Conservation (phyloP, 805 yeast species). For the Starmerella lactis-condensi region DNA sequence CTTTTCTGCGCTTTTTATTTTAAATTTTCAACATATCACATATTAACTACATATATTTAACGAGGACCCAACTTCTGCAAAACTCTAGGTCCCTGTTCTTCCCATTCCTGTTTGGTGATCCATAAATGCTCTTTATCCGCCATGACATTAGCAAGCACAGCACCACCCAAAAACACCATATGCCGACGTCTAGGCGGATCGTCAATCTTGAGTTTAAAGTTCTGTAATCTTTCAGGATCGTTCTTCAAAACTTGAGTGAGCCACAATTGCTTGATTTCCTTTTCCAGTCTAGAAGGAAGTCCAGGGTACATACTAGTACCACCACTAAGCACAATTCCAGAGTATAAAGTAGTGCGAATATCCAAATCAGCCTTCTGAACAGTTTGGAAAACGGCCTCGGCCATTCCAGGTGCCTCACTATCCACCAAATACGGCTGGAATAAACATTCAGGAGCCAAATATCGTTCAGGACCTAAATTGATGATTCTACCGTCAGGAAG, state of each 20-base stretch:
- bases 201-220: slow-evolving; percentile 89
- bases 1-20: too few relatives aligned
- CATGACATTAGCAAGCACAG: slow-evolving; percentile 93
- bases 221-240: slow-evolving; percentile 60
- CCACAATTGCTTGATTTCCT: slow-evolving; percentile 93
- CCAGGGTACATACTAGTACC: slow-evolving; percentile 99
- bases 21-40: too few relatives aligned
- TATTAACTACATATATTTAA: slow-evolving; percentile 21
- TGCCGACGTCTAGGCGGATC: slow-evolving; percentile 98
- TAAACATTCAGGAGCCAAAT: slow-evolving; percentile 90
- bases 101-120: slow-evolving; percentile 93
- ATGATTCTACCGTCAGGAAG: slow-evolving; percentile 92
- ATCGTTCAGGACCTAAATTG: slow-evolving; percentile 86
- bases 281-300: slow-evolving; percentile 83
- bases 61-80: slow-evolving; percentile 84
- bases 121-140: slow-evolving; percentile 98
- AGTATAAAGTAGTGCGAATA: slow-evolving; percentile 68
- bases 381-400: slow-evolving; percentile 78
- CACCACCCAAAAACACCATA: slow-evolving; percentile 98
- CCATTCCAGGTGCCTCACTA: slow-evolving; percentile 92
- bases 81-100: slow-evolving; percentile 79
- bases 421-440: slow-evolving; percentile 93
- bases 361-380: slow-evolving; percentile 92
- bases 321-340: slow-evolving; percentile 87
- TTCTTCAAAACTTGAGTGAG: slow-evolving; percentile 70